Evolutionary conservation across 1,284 basidiomycete genomes (phyloP).

Genomic region (Ganoderma resinaceum): DNA sequence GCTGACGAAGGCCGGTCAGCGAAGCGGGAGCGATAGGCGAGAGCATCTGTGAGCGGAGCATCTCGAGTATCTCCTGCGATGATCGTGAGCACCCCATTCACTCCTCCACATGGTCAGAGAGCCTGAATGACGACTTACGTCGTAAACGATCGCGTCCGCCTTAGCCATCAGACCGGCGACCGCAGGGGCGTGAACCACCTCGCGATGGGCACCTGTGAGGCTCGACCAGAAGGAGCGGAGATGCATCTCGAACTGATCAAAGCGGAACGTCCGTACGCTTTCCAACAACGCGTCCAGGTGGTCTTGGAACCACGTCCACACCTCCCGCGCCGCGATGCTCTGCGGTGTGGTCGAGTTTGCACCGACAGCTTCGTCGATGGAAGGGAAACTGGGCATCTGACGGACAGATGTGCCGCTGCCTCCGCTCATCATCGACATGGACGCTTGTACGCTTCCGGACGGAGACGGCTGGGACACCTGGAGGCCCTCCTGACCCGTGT

Average conservation of each 20-base stretch:
- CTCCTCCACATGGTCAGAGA: slow-evolving; percentile 13
- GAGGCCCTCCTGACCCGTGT: slow-evolving; percentile 61
- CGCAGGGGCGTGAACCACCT: slow-evolving; percentile 86
- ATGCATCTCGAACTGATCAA: slow-evolving; percentile 88
- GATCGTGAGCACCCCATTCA: slow-evolving; percentile 12
- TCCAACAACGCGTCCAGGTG: slow-evolving; percentile 83
- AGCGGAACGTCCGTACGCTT: slow-evolving; percentile 76
- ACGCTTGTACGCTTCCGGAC: slow-evolving; percentile 51
- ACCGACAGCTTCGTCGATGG: slow-evolving; percentile 84
- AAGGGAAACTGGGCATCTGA: slow-evolving; percentile 80
- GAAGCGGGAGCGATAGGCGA: slow-evolving; percentile 75
- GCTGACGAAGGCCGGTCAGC: slow-evolving; percentile 74
- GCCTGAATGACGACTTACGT: slow-evolving; percentile 57
- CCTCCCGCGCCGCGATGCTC: slow-evolving; percentile 78
- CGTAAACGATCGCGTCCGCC: slow-evolving; percentile 87
- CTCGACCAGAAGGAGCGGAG: slow-evolving; percentile 84
- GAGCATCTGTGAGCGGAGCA: slow-evolving; percentile 83
- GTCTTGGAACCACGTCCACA: slow-evolving; percentile 88
- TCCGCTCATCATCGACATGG: slow-evolving; percentile 50
- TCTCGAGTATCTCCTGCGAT: slow-evolving; percentile 82
- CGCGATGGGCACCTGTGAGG: slow-evolving; percentile 75
- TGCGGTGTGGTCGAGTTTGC: slow-evolving; percentile 75
- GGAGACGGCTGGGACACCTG: slow-evolving; percentile 60
- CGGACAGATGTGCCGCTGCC: slow-evolving; percentile 71
- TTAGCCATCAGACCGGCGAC: slow-evolving; percentile 88